Evolutionary conservation across 2,329 filamentous ascomycete species (phyloP).

Genomic region (Claviceps arundinis): DNA sequence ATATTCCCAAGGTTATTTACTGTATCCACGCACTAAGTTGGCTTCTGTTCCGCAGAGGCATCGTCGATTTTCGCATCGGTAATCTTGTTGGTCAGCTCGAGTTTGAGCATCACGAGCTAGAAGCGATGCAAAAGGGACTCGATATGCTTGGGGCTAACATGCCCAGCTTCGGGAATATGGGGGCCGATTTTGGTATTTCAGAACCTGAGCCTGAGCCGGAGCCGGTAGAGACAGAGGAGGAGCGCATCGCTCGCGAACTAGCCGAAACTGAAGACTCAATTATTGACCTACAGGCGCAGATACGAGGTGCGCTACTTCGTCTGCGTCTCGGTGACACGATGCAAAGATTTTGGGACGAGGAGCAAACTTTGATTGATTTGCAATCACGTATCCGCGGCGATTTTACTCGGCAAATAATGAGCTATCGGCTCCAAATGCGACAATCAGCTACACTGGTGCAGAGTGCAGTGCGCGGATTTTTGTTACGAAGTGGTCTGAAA

Average conservation of each 20-base stretch:
- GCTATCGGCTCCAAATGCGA: slow-evolving; percentile 73
- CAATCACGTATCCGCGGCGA: slow-evolving; percentile 82
- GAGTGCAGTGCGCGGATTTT: slow-evolving; percentile 60
- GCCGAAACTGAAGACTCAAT: slow-evolving; percentile 61
- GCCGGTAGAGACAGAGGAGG: slow-evolving; percentile 79
- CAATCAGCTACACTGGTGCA: slow-evolving; percentile 70
- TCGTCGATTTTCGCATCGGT: slow-evolving; percentile 89
- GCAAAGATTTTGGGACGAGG: slow-evolving; percentile 80
- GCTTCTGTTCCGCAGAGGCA: slow-evolving; percentile 89
- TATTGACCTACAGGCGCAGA: slow-evolving; percentile 72
- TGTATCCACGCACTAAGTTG: slow-evolving; percentile 96
- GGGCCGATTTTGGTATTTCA: slow-evolving; percentile 75
- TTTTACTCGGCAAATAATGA: slow-evolving; percentile 69
- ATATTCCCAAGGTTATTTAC: slow-evolving; percentile 97
- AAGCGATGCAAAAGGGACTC: slow-evolving; percentile 91
- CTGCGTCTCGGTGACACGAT: slow-evolving; percentile 69
- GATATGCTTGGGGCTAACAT: slow-evolving; percentile 91
- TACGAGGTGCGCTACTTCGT: slow-evolving; percentile 66
- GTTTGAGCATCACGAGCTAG: slow-evolving; percentile 94
- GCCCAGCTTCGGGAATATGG: slow-evolving; percentile 97
- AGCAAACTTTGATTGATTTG: slow-evolving; percentile 64
- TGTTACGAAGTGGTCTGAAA: slow-evolving; percentile 51
- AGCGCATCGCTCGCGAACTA: slow-evolving; percentile 71
- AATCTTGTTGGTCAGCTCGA: slow-evolving; percentile 93
- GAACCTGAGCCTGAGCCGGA: slow-evolving; percentile 69